Evolutionary conservation across 352 stramenopile genomes (phyloP), one percentile per base, ranked within the genome.

Genomic region (Pythium myriotylum): DNA sequence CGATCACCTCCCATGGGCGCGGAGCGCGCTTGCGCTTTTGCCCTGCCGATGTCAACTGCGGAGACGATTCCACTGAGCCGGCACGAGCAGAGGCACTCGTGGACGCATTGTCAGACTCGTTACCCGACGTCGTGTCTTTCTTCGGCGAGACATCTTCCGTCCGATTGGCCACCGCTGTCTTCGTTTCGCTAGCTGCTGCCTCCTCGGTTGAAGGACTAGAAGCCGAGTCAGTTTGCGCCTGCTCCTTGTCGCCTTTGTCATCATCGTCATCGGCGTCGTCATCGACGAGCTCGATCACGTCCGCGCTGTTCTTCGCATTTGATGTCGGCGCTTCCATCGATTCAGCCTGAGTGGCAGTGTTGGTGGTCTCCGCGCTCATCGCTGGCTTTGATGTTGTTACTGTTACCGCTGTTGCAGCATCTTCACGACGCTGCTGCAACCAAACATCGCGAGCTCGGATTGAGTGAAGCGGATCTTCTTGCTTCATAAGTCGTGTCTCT

Each of bases 1-100:
- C 82, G 54, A 91, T 93, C 51, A 93, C 73, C 27, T 93, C 80
- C 79, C 79, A 93, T 37, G 79, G 48, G 5, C 65, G 67, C 17
- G 70, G 66, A 54, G 68, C 40, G 33, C 68, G 62, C 48, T 84
- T 76, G 37, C 63, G 61, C 51, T 68, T 70, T 16, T 63, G 60
- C 8, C 40, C 47, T 12, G 37, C 17, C 4, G 37, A 20, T 4
- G 37, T 14, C 29, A 10, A 43, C n/a, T 43, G 37, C 37, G 37
- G 37, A 19, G 56, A 52, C 13, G 56, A 52, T 17, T 16, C 50
- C 37, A 27, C 24, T 0, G 40, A 59, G 14, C 26, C 19, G 3
- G 41, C 27, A 12, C 26, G n/a, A 19, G 27, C 29, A 26, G 20
- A 35, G 13, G 17, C 52, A 51, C 24, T 50, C 2, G 52, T 26